These are phyloP conservation scores for Phaeophleospora eucalypticola DNA, from an alignment of 2,329 filamentous ascomycete genomes.

Conservation along the genomic window DNA sequence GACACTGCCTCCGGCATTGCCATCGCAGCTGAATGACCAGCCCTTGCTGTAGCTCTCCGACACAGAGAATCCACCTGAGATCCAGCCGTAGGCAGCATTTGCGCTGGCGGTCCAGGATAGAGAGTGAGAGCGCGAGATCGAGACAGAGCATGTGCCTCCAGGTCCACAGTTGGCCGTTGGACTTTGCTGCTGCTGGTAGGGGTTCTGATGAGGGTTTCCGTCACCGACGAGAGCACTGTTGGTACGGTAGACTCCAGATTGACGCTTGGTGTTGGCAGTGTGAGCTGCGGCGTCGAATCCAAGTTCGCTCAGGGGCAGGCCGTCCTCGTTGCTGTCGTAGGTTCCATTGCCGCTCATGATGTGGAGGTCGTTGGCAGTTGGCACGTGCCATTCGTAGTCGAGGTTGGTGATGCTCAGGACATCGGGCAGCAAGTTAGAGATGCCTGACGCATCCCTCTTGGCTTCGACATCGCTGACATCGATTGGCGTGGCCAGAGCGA, in stretches of 20 bases:
- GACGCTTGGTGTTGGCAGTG: too few relatives aligned
- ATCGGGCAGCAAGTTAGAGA: neutral
- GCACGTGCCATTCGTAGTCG: neutral
- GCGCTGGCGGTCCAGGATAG: neutral
- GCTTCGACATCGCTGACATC: neutral
- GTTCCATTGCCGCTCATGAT: neutral
- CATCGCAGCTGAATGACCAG: neutral
- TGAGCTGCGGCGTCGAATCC: too few relatives aligned
- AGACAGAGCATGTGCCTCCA: neutral
- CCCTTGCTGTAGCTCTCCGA: neutral
- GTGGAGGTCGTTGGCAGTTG: neutral
- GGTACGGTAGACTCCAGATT: neutral
- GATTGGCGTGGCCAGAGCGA: neutral
- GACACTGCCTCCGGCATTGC: neutral
- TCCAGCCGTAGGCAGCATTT: neutral
- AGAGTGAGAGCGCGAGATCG: neutral
- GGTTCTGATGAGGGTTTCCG: slow-evolving; percentile 1
- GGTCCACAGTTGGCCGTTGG: neutral
- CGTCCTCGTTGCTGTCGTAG: neutral
- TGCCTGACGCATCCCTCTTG: neutral
- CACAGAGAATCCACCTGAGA: neutral
- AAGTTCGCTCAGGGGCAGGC: neutral
- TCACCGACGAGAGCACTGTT: neutral
- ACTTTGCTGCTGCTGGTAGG: neutral
- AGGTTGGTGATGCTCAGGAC: neutral